Evolutionary conservation across 2,329 filamentous ascomycete species (phyloP).

Genomic region (Colletotrichum higginsianum): DNA sequence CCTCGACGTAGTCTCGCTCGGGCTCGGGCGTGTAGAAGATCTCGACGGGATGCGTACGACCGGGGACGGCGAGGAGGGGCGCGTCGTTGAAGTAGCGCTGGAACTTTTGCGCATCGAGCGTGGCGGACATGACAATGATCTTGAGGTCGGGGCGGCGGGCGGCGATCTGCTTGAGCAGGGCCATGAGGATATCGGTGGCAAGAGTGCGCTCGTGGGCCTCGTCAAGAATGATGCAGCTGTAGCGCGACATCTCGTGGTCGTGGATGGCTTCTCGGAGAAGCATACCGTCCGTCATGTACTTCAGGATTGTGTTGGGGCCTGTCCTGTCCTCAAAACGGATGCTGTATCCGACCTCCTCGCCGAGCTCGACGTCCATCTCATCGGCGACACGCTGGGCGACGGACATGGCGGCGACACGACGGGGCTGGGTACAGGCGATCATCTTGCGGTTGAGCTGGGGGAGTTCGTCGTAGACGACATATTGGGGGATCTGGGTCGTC

Average conservation of each 20-base stretch:
- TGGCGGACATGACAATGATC: constrained; percentile 99
- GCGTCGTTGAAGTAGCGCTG: constrained; percentile 97
- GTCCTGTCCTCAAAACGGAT: constrained; percentile 99
- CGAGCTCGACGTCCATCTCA: constrained; percentile 93
- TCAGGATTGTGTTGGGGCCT: constrained; percentile 88
- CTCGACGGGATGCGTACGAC: constrained; percentile 95
- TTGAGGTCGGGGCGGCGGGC: constrained; percentile 89
- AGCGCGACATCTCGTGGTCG: constrained; percentile 90
- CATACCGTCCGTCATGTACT: constrained; percentile 99
- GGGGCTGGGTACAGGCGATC: constrained; percentile 96
- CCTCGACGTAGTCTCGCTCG: constrained; percentile 96
- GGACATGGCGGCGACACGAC: constrained; percentile 98
- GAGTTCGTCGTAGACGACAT: constrained; percentile 96
- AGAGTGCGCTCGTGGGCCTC: constrained; percentile 98
- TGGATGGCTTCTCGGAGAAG: constrained; percentile 96
- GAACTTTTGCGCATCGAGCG: constrained; percentile 97
- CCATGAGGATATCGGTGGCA: constrained; percentile 97
- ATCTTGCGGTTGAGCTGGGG: constrained; percentile 89
- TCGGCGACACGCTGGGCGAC: constrained; percentile 98
- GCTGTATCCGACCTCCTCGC: constrained; percentile 97
- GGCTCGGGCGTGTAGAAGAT: constrained; percentile 98
- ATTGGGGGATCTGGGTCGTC: constrained; percentile 98
- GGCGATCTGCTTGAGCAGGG: constrained; percentile 91
- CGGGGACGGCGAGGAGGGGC: constrained; percentile 92
- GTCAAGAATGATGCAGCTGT: constrained; percentile 98